Conservation (phyloP, 148 eudicot species). For the Rhododendron griersonianum region DNA sequence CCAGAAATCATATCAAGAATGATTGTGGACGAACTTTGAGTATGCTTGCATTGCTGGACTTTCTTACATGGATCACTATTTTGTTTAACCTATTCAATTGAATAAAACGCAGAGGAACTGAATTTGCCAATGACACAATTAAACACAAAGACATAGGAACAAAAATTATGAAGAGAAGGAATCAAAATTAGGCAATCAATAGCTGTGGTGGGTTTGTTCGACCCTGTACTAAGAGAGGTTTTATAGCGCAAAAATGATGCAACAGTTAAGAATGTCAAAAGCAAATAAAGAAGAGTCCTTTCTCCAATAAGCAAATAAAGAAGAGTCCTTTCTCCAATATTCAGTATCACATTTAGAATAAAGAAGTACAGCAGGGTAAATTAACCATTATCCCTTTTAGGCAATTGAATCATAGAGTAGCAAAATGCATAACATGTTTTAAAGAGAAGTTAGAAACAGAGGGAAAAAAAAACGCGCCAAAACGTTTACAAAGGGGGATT, state of each 20-base stretch:
- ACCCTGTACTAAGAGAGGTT: not conserved
- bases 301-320: too few relatives aligned
- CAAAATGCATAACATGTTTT: not conserved
- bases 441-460: not conserved
- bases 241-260: not conserved
- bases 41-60: not conserved
- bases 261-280: not conserved
- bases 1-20: too few relatives aligned
- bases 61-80: not conserved
- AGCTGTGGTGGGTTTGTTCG: not conserved
- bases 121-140: too few relatives aligned
- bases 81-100: not conserved
- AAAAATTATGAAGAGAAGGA: not conserved
- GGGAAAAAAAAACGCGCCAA: not conserved
- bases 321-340: not conserved
- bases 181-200: not conserved
- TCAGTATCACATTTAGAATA: too few relatives aligned
- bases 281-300: too few relatives aligned
- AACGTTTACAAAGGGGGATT: not conserved
- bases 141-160: too few relatives aligned
- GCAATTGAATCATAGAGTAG: not conserved
- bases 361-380: too few relatives aligned
- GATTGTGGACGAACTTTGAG: too few relatives aligned
- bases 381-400: not conserved
- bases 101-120: not conserved